These are phyloP conservation scores for Polygonum maritimum DNA, from an alignment of 148 eudicot genomes.

Conservation along the genomic window DNA sequence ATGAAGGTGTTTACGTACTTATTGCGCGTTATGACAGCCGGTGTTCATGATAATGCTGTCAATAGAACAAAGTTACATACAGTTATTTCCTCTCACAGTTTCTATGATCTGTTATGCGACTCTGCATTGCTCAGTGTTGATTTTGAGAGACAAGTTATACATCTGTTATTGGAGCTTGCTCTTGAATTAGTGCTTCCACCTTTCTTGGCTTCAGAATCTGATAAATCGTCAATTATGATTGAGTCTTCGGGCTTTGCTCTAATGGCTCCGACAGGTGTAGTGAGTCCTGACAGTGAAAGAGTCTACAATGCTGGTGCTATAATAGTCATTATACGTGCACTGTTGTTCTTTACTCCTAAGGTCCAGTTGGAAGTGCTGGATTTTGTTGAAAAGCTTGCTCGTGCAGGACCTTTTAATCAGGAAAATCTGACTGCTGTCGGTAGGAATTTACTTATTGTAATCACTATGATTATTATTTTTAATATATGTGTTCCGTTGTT, in stretches of 20 bases:
- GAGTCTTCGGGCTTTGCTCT: conserved; percentile 55
- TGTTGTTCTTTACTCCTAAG: conserved; percentile 97
- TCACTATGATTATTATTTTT: conserved; percentile 5
- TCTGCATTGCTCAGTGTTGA: conserved; percentile 83
- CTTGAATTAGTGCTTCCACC: conserved; percentile 88
- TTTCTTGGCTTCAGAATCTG: conserved; percentile 46
- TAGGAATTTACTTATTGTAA: conserved; percentile 23
- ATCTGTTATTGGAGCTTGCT: conserved; percentile 85
- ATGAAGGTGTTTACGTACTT: conserved; percentile 69
- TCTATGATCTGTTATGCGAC: conserved; percentile 81
- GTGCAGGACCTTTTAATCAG: conserved; percentile 82
- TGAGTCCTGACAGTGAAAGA: conserved; percentile 60
- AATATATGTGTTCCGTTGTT: not conserved
- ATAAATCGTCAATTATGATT: conserved; percentile 20
- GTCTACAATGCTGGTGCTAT: conserved; percentile 90
- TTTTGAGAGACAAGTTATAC: conserved; percentile 87
- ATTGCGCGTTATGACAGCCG: conserved; percentile 80
- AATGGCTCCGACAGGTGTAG: conserved; percentile 52
- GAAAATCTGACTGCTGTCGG: conserved; percentile 95
- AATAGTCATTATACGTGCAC: conserved; percentile 69
- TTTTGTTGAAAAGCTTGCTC: conserved; percentile 81
- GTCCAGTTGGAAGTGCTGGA: conserved; percentile 81
- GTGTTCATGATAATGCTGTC: conserved; percentile 64
- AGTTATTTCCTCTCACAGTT: conserved; percentile 65
- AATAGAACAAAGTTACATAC: conserved; percentile 69